Evolutionary conservation across 176 grass and related monocot genomes (phyloP), one percentile per base, ranked within the genome.

Genomic region (Saccharum officinarum): DNA sequence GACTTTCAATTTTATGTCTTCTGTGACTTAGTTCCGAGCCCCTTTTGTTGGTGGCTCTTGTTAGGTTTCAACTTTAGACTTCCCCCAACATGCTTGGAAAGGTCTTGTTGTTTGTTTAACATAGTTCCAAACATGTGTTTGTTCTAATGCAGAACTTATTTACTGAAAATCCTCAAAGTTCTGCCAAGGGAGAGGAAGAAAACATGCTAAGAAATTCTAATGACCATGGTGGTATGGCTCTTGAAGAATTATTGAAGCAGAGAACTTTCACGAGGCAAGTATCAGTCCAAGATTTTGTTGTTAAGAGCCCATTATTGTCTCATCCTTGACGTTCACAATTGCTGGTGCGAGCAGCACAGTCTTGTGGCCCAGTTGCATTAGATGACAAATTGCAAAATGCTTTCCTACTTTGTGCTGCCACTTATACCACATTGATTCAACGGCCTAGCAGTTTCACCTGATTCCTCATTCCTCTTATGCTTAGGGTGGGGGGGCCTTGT

Each of bases 191-290:
- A 72, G 72, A 59, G 72, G 79, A 85, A 75, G 72, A 17, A 17
- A 52, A 17, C 25, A 60, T 45, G 25, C 70, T 67, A 80, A 83
- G 20, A 82, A 67, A 42, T 28, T 87, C 31, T 84, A 71, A 62
- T 81, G 74, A 20, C n/a, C 18, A 44, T 82, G 57, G 26, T 39
- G 22, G 38, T 17, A 80, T 76, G 12, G 77, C 82, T 66, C 77
- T 91, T 72, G 89, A 88, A 85, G 81, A 88, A 34, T 66, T 91
- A 81, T 77, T 91, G 86, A 88, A 85, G 72, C 77, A 73, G 65
- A 88, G 34, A n/a, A 91, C 86, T 18, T 88, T 88, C 82, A 82
- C 86, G 46, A 91, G 89, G 89, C 78, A 88, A 85, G 85, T 81
- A 87, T 81, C 20, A n/a, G 17, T 69, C 33, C 40, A 42, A 42